Conservation (phyloP, 495 filamentous ascomycete species). For the Penicillium alfredii region DNA sequence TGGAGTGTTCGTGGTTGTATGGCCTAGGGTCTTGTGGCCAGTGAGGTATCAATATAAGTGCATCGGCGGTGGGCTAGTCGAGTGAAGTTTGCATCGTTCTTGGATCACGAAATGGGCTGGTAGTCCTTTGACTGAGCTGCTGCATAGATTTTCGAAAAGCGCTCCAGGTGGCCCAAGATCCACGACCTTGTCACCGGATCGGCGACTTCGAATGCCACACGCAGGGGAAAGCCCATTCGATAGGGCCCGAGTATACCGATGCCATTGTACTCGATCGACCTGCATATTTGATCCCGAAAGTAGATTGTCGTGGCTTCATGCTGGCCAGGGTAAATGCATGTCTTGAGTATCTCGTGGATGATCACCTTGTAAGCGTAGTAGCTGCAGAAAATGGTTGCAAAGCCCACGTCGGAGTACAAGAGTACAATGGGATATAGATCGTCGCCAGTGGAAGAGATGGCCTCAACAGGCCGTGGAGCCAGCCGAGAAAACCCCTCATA, state of each 20-base stretch:
- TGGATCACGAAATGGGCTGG: slow-evolving; percentile 1
- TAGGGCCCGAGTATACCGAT: slow-evolving; percentile 29
- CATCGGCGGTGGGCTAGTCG: no score
- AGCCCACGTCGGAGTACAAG: slow-evolving; percentile 21
- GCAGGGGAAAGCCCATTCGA: slow-evolving; percentile 27
- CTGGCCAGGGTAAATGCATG: slow-evolving; percentile 22
- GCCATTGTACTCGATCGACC: slow-evolving; percentile 28
- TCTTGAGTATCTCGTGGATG: slow-evolving; percentile 24
- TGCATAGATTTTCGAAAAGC: slow-evolving; percentile 26
- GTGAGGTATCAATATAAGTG: no score
- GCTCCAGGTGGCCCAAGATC: slow-evolving; percentile 20
- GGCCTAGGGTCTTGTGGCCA: no score
- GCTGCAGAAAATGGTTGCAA: slow-evolving; percentile 22
- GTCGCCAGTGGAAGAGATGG: slow-evolving; percentile 17
- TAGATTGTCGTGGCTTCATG: slow-evolving; percentile 23
- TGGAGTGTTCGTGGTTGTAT: neutral
- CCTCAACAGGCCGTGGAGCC: slow-evolving; percentile 19
- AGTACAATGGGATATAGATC: slow-evolving; percentile 20
- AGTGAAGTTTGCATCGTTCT: neutral
- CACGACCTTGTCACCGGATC: slow-evolving; percentile 23
- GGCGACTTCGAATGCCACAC: slow-evolving; percentile 27
- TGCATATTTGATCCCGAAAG: slow-evolving; percentile 33
- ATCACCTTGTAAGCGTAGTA: slow-evolving; percentile 33
- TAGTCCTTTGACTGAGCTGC: slow-evolving; percentile 21
- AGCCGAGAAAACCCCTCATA: slow-evolving; percentile 20